Base-by-base conservation (phyloP, 2,329 filamentous ascomycete genomes). In the Penicillium sp. region DNA sequence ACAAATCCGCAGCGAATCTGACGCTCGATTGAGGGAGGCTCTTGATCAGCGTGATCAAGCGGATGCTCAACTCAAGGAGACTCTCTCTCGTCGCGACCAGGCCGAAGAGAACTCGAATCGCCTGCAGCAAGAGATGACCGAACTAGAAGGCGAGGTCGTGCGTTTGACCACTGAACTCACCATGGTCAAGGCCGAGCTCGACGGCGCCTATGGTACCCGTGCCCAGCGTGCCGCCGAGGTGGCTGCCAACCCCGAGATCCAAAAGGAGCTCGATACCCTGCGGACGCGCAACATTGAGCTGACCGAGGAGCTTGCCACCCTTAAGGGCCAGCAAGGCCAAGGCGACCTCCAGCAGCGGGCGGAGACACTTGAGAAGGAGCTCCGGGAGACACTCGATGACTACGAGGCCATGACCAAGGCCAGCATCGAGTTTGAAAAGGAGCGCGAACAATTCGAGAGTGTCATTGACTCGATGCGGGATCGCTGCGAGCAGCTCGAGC, bases 171-270 rank as follows among this genome's bases (percentile, higher is more conserved):
- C 88, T 2, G 88, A 98, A 79, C 84, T 98, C 43, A 96, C 94
- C n/a, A 89, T 98, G 66, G 92, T 90, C 28, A 86, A 88, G 71
- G 91, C 93, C 55, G 94, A 98, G 75, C 90, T 98, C 28, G 95
- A 96, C 69, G 92, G 92, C 63, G 96, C 96, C 72, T 97, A 98
- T 72, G 95, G 95, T 42, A 85, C 83, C n/a, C 82, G 88, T 54
- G 84, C 86, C 10, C 82, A 90, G 71, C 85, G 88, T 35, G 87
- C 87, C 12, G 88, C 86, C n/a, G 86, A 89, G 71, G 84, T 84
- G 11, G 84, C 85, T 10, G 78, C 81, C 49, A 85, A 86, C 52
- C 84, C 83, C 3, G 80, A 79, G 22, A 80, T 87, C 45, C 84
- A 86, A 68, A 83, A 81, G 56, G 85, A 89, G 69, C 79, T 88